Evolutionary conservation across 2,329 filamentous ascomycete species (phyloP).

Genomic region (Incumbomyces lentus): DNA sequence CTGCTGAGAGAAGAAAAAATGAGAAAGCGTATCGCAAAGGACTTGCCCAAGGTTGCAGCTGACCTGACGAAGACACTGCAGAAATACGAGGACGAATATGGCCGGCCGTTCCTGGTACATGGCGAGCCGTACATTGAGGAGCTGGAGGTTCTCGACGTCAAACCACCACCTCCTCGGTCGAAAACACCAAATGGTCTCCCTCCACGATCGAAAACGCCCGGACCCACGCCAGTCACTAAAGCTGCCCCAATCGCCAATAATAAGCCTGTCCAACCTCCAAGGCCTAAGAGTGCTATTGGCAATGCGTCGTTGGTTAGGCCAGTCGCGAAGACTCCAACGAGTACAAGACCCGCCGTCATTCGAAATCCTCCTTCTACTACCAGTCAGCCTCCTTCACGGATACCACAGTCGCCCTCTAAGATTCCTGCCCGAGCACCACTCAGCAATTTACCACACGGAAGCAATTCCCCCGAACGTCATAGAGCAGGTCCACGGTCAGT

Average conservation of each 20-base stretch:
- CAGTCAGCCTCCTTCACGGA: constrained; percentile 21
- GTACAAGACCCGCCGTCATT: constrained; percentile 23
- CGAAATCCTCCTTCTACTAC: constrained; percentile 18
- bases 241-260: constrained; percentile 7
- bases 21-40: constrained; percentile 93
- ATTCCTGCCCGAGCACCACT: constrained; percentile 39
- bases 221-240: constrained; percentile 17
- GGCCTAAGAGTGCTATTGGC: constrained; percentile 29
- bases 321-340: constrained; percentile 38
- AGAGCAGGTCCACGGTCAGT: constrained; percentile 33
- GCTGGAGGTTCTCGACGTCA: constrained; percentile 55
- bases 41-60: constrained; percentile 78
- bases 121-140: constrained; percentile 84
- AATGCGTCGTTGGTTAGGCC: constrained; percentile 33
- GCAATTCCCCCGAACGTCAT: constrained; percentile 71
- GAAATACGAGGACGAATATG: constrained; percentile 87
- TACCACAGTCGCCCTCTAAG: constrained; percentile 37
- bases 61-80: constrained; percentile 78
- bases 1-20: constrained; percentile 94
- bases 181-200: constrained; percentile 64
- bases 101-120: constrained; percentile 82
- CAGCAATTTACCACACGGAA: constrained; percentile 39
- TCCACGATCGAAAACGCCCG: constrained; percentile 40
- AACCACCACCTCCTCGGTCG: constrained; percentile 52
- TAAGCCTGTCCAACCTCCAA: constrained; percentile 15